These are phyloP conservation scores for Passalora sequoiae DNA, from an alignment of 2,329 filamentous ascomycete genomes.

Conservation along the genomic window DNA sequence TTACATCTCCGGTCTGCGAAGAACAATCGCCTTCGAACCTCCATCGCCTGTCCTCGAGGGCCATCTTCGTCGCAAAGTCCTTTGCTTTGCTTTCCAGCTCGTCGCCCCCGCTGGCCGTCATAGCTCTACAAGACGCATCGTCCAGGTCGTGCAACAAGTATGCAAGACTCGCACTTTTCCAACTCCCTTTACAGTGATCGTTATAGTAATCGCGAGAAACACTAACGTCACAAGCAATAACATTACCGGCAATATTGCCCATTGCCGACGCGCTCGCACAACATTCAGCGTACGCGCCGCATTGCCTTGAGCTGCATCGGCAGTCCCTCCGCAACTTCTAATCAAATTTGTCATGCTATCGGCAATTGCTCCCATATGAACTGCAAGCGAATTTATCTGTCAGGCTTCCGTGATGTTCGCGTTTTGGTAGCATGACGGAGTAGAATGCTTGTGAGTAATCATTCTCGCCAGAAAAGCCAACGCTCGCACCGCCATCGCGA, in stretches of 20 bases:
- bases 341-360: constrained; percentile 11
- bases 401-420: neutral
- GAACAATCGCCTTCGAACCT: neutral
- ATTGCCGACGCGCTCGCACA: constrained; percentile 15
- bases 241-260: constrained; percentile 8
- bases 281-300: constrained; percentile 2
- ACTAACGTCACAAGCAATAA: constrained; percentile 9
- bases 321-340: neutral
- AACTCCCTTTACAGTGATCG: constrained; percentile 5
- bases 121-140: neutral
- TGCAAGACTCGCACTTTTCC: constrained; percentile 17
- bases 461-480: too few relatives aligned
- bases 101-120: neutral
- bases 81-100: constrained; percentile 3
- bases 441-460: constrained; percentile 3
- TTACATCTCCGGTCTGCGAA: neutral
- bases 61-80: constrained; percentile 5
- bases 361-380: constrained; percentile 5
- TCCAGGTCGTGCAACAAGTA: constrained; percentile 12
- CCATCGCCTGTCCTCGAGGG: neutral
- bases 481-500: too few relatives aligned
- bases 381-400: constrained; percentile 4
- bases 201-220: constrained; percentile 7
- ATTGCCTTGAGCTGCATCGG: neutral
- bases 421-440: neutral